Evolutionary conservation across 768 basidiomycete species (phyloP).

Genomic region (Rossbeevera mucosa): DNA sequence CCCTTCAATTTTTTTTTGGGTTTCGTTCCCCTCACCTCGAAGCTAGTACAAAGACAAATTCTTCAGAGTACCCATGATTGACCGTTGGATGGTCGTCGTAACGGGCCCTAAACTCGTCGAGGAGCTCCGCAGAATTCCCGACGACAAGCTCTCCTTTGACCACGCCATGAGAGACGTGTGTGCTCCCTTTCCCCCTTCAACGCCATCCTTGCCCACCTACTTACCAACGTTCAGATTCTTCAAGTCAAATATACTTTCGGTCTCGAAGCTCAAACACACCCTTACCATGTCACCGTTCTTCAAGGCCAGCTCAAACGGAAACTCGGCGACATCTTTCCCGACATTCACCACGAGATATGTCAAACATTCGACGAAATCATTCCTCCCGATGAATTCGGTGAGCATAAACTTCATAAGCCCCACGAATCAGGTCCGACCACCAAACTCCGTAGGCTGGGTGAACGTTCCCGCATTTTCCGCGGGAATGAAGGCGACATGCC

Average conservation of each 20-base stretch:
- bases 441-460: conserved; percentile 26
- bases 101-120: conserved; percentile 41
- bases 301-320: conserved; percentile 32
- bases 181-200: conserved; percentile 4
- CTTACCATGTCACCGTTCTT: conserved; percentile 35
- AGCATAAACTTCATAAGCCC: conserved; percentile 3
- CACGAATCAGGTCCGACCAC: conserved; percentile 9
- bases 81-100: conserved; percentile 45
- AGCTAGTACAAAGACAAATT: conserved; percentile 29
- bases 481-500: conserved; percentile 31
- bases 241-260: conserved; percentile 38
- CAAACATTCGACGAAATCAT: conserved; percentile 29
- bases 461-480: conserved; percentile 25
- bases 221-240: conserved; percentile 29
- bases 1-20: not conserved
- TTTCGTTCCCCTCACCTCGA: conserved; percentile 14
- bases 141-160: conserved; percentile 41
- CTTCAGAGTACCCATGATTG: conserved; percentile 43
- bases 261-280: conserved; percentile 27
- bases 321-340: conserved; percentile 30
- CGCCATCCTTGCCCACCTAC: conserved; percentile 10
- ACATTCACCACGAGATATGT: conserved; percentile 33
- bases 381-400: conserved; percentile 17
- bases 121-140: conserved; percentile 47
- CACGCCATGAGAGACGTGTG: conserved; percentile 39